Evolutionary conservation across 2,329 filamentous ascomycete genomes (phyloP), one percentile per base, ranked within the genome.

Genomic region (Alternaria viburni): DNA sequence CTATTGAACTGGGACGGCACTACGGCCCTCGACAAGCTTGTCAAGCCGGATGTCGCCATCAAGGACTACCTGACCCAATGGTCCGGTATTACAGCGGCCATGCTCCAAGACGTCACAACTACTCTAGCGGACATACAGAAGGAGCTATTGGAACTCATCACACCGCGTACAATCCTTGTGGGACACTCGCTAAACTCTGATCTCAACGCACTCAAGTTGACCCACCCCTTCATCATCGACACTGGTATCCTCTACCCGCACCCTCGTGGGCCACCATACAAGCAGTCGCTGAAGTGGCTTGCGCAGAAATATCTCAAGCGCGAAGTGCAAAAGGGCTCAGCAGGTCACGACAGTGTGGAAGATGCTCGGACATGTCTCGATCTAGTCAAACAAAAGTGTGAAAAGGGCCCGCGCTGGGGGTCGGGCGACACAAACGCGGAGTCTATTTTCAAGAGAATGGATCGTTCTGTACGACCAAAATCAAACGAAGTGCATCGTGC

Each of bases 141-240:
- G 58, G 90, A 89, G 66, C 86, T 99, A 15, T 83, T 96, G 17
- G 80, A 88, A 5, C 84, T 97, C 12, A 81, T 99, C 30, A 88
- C 89, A 43, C 89, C 91, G 0, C 88, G 86, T 44, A 89, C 91
- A 11, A 91, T 96, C 57, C 86, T 96, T 15, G 81, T 96, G 47
- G 92, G 92, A 43, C 92, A 96, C 80, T 94, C 91, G 5, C 85
- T 96, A 47, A 91, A 95, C 72, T 92, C 91, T 3, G 92, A 96
- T 76, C 86, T 97, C 30, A 92, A 89, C 65, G 95, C 94, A 2
- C 84, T 99, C 26, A 91, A 90, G 75, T 85, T 97, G 64, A 91
- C 93, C 0, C 96, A 98, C 77, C 96, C 96, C 1, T 97, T 94
- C 81, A 90, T 99, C 70, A 88, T 97, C 75, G 96, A 99, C 80